A percentile compares a stretch with the other conserved stretches of the same genome.
phyloP scores from a whole-genome alignment of 495 filamentous ascomycete genomes.

The Talaromyces borbonicus region DNA sequence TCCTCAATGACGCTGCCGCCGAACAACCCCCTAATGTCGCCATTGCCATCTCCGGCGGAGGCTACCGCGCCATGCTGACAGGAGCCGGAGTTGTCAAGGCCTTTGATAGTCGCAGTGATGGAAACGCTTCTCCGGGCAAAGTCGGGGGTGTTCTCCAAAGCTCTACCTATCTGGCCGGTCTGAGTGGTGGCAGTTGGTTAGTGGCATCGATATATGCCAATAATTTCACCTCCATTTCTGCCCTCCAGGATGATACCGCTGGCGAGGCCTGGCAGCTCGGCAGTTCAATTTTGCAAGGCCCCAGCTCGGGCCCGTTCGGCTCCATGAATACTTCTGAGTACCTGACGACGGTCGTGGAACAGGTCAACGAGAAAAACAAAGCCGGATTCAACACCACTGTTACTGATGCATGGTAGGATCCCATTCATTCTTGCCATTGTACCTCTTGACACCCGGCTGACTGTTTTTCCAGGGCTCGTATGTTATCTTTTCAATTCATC shows the following conservation, averaged over 20 bases:
- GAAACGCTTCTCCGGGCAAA: conserved; percentile 54
- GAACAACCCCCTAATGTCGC: conserved; percentile 55
- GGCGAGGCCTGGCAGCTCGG: conserved; percentile 65
- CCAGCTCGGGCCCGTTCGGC: no score
- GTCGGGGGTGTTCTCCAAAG: conserved; percentile 81
- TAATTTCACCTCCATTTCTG: conserved; percentile 71
- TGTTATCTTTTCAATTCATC: conserved; percentile 75
- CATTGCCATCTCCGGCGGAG: conserved; percentile 52
- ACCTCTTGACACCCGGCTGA: no score
- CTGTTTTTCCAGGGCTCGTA: conserved; percentile 40
- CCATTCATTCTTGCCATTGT: no score
- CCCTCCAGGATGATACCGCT: conserved; percentile 44
- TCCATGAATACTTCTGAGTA: conserved; percentile 49
- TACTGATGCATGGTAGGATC: conserved; percentile 72
- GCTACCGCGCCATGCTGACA: conserved; percentile 80
- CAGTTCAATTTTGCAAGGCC: conserved; percentile 66
- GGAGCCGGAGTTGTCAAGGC: conserved; percentile 83
- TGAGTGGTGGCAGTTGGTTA: conserved; percentile 85
- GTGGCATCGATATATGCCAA: conserved; percentile 79
- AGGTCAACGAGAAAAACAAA: conserved; percentile 54
- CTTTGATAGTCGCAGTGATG: conserved; percentile 66
- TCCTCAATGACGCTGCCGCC: conserved; percentile 54
- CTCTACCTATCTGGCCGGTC: conserved; percentile 72
- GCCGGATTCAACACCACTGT: conserved; percentile 69
- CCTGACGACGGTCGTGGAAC: conserved; percentile 50